These are phyloP conservation scores for Kodamaea kakaduensis DNA, from an alignment of 805 yeast genomes.

Conservation along the genomic window DNA sequence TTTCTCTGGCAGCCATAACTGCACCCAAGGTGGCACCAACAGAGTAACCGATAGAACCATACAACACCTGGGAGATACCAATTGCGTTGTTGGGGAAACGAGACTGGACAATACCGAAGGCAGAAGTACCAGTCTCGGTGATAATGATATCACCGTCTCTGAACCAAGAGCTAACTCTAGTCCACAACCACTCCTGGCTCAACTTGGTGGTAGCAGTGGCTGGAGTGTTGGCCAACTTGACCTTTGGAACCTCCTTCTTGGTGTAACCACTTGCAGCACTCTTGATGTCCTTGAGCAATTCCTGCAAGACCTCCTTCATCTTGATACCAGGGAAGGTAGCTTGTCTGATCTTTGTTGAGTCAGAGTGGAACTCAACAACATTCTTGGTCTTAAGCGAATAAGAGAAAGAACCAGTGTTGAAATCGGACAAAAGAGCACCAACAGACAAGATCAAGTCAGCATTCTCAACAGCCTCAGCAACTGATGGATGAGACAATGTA, in stretches of 20 bases:
- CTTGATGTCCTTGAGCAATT: constrained; percentile 16
- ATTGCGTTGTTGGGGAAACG: constrained; percentile 26
- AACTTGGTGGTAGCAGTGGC: constrained; percentile 11
- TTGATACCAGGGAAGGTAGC: constrained; percentile 30
- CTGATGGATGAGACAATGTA: constrained; percentile 24
- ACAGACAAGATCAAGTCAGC: constrained; percentile 27
- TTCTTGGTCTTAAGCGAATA: constrained; percentile 30
- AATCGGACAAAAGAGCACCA: constrained; percentile 28
- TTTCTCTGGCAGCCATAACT: constrained; percentile 30
- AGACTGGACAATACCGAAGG: constrained; percentile 33
- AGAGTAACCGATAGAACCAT: constrained; percentile 36
- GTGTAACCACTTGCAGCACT: constrained; percentile 12
- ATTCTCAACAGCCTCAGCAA: constrained; percentile 24
- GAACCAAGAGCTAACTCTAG: constrained; percentile 24
- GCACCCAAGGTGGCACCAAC: constrained; percentile 36
- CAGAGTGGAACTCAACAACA: constrained; percentile 32
- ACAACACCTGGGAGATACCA: constrained; percentile 33
- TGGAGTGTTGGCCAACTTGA: constrained; percentile 14
- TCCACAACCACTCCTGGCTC: constrained; percentile 32
- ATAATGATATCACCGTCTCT: constrained; percentile 29
- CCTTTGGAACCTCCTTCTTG: constrained; percentile 20
- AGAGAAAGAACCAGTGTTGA: constrained; percentile 31
- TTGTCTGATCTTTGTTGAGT: constrained; percentile 28
- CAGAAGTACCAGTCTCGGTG: constrained; percentile 36
- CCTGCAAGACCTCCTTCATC: constrained; percentile 26